These are phyloP conservation scores for Phyllosticta citriasiana DNA, from an alignment of 2,329 filamentous ascomycete species.

Conservation along the genomic window DNA sequence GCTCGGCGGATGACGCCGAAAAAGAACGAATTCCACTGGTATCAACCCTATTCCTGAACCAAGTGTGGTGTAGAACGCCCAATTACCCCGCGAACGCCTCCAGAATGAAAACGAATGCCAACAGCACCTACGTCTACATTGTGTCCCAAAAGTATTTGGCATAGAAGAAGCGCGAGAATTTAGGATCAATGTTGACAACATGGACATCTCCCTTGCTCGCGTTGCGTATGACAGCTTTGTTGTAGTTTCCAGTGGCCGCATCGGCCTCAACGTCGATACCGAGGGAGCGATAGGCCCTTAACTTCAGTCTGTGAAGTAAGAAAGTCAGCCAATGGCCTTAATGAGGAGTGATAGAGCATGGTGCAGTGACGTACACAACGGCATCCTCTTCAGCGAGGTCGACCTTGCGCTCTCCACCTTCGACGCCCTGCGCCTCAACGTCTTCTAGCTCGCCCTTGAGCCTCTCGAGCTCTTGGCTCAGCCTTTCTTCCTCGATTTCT, in stretches of 20 bases:
- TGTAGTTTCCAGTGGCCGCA: conserved; percentile 62
- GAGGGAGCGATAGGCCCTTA: conserved; percentile 84
- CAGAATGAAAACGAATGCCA: not conserved
- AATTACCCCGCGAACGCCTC: not conserved
- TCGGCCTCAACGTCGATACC: conserved; percentile 86
- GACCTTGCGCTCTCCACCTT: conserved; percentile 51
- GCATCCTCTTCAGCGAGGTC: conserved; percentile 35
- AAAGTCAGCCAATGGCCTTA: conserved; percentile 7
- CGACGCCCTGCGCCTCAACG: conserved; percentile 76
- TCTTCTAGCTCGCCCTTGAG: conserved; percentile 67
- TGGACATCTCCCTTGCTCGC: conserved; percentile 83
- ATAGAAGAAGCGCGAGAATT: conserved; percentile 85
- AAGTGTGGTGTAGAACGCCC: not conserved
- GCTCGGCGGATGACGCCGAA: not conserved
- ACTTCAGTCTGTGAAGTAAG: conserved; percentile 48
- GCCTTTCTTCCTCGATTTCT: conserved; percentile 90
- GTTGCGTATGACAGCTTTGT: conserved; percentile 76
- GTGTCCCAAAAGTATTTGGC: conserved; percentile 95
- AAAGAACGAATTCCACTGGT: not conserved
- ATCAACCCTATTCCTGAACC: not conserved
- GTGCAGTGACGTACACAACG: conserved; percentile 30
- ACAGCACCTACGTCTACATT: conserved; percentile 39
- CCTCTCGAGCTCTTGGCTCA: conserved; percentile 67
- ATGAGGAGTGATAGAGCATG: not conserved
- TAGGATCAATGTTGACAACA: conserved; percentile 87